Base-by-base conservation (phyloP, 768 basidiomycete species). In the Glaciozyma martinii region DNA sequence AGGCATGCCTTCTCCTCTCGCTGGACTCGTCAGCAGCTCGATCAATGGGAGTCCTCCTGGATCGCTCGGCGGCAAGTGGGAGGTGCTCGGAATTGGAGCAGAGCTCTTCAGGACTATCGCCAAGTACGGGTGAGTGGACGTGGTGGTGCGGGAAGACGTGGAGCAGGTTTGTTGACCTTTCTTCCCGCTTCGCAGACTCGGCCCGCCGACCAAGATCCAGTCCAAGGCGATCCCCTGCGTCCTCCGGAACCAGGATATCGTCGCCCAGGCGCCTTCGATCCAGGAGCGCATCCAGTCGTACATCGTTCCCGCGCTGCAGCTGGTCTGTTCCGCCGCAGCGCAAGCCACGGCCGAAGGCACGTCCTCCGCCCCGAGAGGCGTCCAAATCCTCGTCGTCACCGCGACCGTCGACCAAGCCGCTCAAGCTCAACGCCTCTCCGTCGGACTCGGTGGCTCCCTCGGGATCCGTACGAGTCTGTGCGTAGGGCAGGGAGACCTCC, bases 391-490 rank as follows among this genome's bases (percentile, higher is more conserved):
- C 71, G 89, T 99, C 82, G 83, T 98, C 50, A 97, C 94, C 25
- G 98, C 95, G 0, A 99, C 94, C 0, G 93, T 98, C 29, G 95
- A 99, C 78, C 95, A 98, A 77, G 93, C 95, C 9, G 94, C 91
- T 3, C 95, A 98, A 77, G 93, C 93, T 32, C 90, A 91, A 71
- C 85, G 89, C 33, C 90, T 92, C 87, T 89, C 90, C 73, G 85
- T 93, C 52, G 93, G 95, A 76, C 80, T 99, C 30, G 95, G 95
- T 32, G 87, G 89, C 1, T 86, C 89, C 15, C 90, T 98, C 71
- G 93, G 94, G 18, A 85, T 99, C 60, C 83, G 89, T 58, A 81
- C 97, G 16, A 90, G 89, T 27, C 86, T 94, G 5, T 92, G 90
- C 56, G 80, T 85, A 9, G 85, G 88, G 0, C 81, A 79, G 50